These are phyloP conservation scores for Periconia macrospinosa DNA, from an alignment of 2,329 filamentous ascomycete genomes.

Conservation along the genomic window DNA sequence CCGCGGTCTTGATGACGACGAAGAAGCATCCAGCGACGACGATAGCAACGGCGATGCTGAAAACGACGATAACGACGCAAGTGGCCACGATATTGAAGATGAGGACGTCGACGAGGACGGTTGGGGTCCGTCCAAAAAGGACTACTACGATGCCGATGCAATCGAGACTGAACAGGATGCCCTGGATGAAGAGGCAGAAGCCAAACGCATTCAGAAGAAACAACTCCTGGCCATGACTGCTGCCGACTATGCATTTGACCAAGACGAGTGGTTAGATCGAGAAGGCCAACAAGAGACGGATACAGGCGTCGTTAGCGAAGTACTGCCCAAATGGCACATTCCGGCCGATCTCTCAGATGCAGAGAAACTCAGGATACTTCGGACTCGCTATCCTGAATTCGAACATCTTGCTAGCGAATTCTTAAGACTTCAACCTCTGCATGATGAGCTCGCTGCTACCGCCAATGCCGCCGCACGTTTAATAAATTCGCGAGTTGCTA, in stretches of 20 bases:
- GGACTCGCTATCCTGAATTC: constrained; percentile 87
- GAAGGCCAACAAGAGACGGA: constrained; percentile 52
- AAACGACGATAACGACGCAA: constrained; percentile 26
- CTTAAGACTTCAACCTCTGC: constrained; percentile 64
- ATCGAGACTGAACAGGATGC: constrained; percentile 74
- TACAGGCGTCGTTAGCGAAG: constrained; percentile 70
- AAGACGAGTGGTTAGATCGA: constrained; percentile 75
- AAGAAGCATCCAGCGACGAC: constrained; percentile 51
- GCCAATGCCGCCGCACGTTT: constrained; percentile 59
- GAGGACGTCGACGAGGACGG: constrained; percentile 65
- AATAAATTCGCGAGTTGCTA: constrained; percentile 28
- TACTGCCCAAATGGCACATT: constrained; percentile 82
- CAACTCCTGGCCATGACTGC: constrained; percentile 86
- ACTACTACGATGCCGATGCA: constrained; percentile 89
- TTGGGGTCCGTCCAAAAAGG: constrained; percentile 86
- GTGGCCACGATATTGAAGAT: constrained; percentile 54
- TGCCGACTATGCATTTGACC: constrained; percentile 91
- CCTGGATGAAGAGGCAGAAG: constrained; percentile 88
- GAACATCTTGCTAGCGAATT: constrained; percentile 83
- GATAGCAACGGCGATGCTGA: neutral
- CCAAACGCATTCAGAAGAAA: constrained; percentile 85
- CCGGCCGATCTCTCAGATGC: constrained; percentile 75
- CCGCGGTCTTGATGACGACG: constrained; percentile 49
- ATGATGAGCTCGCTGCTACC: constrained; percentile 62
- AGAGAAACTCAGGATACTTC: constrained; percentile 75